Conservation (phyloP, 2,329 filamentous ascomycete species). For the Hansfordia pulvinata region DNA sequence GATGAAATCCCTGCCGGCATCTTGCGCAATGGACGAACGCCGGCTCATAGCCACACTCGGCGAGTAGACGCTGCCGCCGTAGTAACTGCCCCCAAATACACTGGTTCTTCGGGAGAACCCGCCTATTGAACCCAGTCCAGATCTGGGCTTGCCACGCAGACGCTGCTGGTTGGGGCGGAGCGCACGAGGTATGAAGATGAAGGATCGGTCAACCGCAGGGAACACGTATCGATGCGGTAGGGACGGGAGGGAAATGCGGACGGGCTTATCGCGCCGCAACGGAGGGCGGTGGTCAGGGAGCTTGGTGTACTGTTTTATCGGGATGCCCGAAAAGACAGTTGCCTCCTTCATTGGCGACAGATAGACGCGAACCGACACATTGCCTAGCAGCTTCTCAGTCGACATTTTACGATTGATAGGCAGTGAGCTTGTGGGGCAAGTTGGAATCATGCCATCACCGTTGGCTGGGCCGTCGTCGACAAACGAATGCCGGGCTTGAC, state of each 20-base stretch:
- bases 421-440: constrained; percentile 42
- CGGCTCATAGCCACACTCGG: constrained; percentile 82
- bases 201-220: constrained; percentile 78
- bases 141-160: constrained; percentile 59
- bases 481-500: constrained; percentile 27
- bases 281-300: constrained; percentile 90
- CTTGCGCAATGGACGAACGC: constrained; percentile 63
- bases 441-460: constrained; percentile 39
- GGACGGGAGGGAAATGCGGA: constrained; percentile 79
- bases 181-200: constrained; percentile 94
- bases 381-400: constrained; percentile 71
- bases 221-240: constrained; percentile 78
- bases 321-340: constrained; percentile 58
- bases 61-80: constrained; percentile 64
- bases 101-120: constrained; percentile 71
- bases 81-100: constrained; percentile 55
- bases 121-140: constrained; percentile 53
- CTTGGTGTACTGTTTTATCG: constrained; percentile 83
- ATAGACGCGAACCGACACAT: constrained; percentile 70
- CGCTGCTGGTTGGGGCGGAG: constrained; percentile 86
- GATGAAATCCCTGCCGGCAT: constrained; percentile 56
- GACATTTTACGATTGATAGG: constrained; percentile 70
- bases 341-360: constrained; percentile 64
- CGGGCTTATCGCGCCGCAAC: constrained; percentile 87
- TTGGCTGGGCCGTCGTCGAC: constrained; percentile 37